These are phyloP conservation scores for Myriosclerotinia duriaeana DNA, from an alignment of 2,329 filamentous ascomycete species.

Conservation along the genomic window DNA sequence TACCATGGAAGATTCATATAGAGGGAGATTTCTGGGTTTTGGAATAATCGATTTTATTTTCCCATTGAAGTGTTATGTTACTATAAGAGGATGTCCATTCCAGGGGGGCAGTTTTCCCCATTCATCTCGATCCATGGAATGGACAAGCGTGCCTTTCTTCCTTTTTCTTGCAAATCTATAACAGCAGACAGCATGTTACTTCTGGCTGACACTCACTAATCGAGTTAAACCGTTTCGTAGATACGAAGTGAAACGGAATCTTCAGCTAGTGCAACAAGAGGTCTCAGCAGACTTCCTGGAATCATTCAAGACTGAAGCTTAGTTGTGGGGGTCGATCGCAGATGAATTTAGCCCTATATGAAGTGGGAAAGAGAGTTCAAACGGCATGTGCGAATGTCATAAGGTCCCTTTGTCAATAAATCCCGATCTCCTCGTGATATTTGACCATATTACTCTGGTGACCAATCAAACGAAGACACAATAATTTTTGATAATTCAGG, in stretches of 20 bases:
- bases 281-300: not conserved
- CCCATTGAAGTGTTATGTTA: not conserved
- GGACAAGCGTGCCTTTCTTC: not conserved
- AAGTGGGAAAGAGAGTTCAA: not conserved
- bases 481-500: not conserved
- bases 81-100: not conserved
- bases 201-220: not conserved
- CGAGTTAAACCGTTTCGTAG: not conserved
- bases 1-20: conserved; percentile 35
- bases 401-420: not conserved
- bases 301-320: not conserved
- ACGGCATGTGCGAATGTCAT: not conserved
- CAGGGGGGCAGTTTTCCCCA: not conserved
- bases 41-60: conserved; percentile 18
- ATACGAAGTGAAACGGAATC: not conserved
- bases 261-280: not conserved
- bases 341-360: not conserved
- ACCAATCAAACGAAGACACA: not conserved
- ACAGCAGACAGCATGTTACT: not conserved
- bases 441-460: not conserved
- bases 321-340: not conserved
- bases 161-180: not conserved
- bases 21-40: conserved; percentile 18
- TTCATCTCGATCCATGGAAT: not conserved
- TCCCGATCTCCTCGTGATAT: not conserved